phyloP scores from a whole-genome alignment of 1,284 basidiomycete genomes.

The Malassezia slooffiae region DNA sequence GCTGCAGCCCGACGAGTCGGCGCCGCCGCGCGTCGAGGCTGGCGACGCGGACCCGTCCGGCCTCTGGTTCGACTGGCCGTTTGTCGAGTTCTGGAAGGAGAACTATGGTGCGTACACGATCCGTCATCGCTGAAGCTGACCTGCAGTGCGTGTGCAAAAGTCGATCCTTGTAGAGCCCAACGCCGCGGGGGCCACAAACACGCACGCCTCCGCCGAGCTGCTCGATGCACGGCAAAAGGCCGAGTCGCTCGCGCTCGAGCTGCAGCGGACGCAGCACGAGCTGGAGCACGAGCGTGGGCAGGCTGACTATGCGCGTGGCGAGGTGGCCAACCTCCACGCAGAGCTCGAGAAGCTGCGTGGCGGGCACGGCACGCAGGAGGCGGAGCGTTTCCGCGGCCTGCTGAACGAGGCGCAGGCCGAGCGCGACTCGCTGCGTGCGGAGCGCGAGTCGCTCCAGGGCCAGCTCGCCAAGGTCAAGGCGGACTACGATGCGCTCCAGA shows the following conservation, averaged over 20 bases:
- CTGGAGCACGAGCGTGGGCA: conserved; percentile 12
- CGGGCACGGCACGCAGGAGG: no score
- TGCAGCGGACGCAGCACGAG: conserved; percentile 13
- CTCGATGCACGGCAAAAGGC: conserved; percentile 38
- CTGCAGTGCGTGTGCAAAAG: conserved; percentile 27
- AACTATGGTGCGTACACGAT: no score
- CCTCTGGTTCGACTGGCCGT: conserved; percentile 95
- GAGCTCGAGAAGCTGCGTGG: conserved; percentile 14
- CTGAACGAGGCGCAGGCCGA: no score
- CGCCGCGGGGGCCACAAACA: conserved; percentile 17
- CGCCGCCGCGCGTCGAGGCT: conserved; percentile 13
- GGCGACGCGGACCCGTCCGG: conserved; percentile 49
- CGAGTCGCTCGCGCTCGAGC: conserved; percentile 21
- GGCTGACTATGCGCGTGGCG: conserved; percentile 1
- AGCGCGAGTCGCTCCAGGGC: not conserved
- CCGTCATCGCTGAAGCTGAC: no score
- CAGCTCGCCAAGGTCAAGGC: not conserved
- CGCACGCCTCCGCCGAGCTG: conserved; percentile 27
- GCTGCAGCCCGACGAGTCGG: conserved; percentile 17
- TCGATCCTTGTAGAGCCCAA: conserved; percentile 35
- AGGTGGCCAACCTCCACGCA: conserved; percentile 14
- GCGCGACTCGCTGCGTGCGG: conserved; percentile 2
- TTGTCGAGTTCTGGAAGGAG: conserved; percentile 96
- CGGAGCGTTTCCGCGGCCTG: no score
- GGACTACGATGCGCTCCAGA: no score